Percentiles rank a stretch among this genome's conserved stretches.
These are phyloP conservation scores for Sextonia rubra DNA, from an alignment of 164 flowering plant genomes.

Conservation along the genomic window DNA sequence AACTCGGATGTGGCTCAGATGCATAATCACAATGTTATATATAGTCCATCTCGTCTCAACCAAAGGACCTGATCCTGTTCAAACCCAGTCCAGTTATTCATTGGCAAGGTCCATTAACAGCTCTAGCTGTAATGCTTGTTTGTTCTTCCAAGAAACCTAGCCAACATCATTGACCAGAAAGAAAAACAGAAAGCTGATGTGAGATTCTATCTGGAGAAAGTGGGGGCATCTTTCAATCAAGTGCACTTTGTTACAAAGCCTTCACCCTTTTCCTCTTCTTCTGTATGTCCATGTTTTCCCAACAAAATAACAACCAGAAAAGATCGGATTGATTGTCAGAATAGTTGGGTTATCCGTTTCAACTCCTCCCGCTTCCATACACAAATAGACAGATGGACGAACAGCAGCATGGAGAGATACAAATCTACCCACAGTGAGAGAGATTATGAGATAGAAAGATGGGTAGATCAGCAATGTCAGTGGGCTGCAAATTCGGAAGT, in stretches of 20 bases:
- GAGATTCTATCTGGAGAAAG: too few relatives aligned
- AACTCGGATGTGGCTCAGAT: too few relatives aligned
- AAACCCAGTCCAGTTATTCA: too few relatives aligned
- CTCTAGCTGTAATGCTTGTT: too few relatives aligned
- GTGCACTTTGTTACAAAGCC: neutral
- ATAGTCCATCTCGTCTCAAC: too few relatives aligned
- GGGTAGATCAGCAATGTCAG: neutral
- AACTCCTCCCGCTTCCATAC: neutral
- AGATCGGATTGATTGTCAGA: neutral
- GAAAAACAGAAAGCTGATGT: neutral
- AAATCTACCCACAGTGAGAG: neutral
- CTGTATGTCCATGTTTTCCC: neutral
- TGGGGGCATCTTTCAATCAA: neutral
- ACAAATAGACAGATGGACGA: neutral
- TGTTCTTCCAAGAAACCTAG: neutral
- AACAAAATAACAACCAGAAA: neutral
- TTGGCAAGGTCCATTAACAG: too few relatives aligned
- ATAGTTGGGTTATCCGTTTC: neutral
- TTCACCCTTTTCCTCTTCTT: neutral
- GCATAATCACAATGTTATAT: too few relatives aligned
- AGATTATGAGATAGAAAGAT: neutral
- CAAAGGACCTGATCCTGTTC: too few relatives aligned
- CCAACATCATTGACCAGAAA: neutral
- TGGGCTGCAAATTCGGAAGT: conserved; percentile 12
- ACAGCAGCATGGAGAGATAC: neutral